Conservation (phyloP, 306 rosid genomes). For the Vigna reflexopilosa region DNA sequence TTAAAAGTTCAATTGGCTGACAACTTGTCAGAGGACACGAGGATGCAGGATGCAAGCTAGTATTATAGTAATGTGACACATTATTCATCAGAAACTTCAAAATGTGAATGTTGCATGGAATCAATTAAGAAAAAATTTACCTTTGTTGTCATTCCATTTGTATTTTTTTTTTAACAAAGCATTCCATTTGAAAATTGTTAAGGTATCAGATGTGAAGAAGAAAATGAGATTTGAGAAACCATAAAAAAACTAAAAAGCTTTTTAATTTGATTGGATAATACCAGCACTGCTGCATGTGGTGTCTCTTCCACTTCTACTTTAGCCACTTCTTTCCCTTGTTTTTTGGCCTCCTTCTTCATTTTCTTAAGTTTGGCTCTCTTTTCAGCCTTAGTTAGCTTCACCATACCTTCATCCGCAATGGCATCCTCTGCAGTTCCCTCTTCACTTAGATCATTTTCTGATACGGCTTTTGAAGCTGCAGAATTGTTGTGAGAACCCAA, state of each 20-base stretch:
- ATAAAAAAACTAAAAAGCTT: conserved; percentile 30
- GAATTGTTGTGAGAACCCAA: conserved; percentile 18
- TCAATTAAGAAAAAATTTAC: neutral
- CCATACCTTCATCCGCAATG: conserved; percentile 51
- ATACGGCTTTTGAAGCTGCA: conserved; percentile 56
- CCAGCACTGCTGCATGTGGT: conserved; percentile 87
- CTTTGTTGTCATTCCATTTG: neutral
- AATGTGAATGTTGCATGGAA: neutral
- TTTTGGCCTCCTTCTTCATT: conserved; percentile 70
- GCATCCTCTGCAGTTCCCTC: conserved; percentile 59
- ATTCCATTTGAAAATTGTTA: conserved; percentile 16
- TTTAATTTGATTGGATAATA: conserved; percentile 46
- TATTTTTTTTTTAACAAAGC: neutral
- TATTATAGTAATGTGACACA: neutral
- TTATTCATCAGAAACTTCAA: conserved; percentile 16
- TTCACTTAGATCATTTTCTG: conserved; percentile 52
- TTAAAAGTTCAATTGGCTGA: too few species aligned
- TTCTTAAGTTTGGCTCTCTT: conserved; percentile 87
- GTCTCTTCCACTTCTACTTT: conserved; percentile 60
- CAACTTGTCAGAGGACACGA: too few species aligned
- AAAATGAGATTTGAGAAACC: neutral
- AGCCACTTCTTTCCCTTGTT: conserved; percentile 69
- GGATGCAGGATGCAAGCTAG: too few species aligned
- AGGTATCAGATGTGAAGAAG: neutral
- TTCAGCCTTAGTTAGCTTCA: conserved; percentile 82